Percentiles rank a stretch among this genome's conserved stretches.
Conservation (phyloP, 306 rosid genomes). For the Lathyrus oleraceus region DNA sequence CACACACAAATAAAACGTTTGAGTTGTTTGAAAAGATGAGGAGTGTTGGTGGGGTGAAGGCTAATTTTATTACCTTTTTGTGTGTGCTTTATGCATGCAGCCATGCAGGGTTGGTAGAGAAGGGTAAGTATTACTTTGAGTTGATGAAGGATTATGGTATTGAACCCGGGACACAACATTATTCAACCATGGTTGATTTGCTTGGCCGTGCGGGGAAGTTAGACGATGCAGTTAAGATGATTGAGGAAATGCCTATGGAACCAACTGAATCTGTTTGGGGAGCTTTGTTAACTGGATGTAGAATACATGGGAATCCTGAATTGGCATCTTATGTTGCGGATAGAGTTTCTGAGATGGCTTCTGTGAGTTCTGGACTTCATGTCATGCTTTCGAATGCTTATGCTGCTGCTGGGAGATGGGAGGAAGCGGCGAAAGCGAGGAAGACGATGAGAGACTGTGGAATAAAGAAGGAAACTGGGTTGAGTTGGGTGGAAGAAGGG, state of each 20-base stretch:
- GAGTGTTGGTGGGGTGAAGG: conserved; percentile 65
- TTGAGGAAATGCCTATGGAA: conserved; percentile 66
- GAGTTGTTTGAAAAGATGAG: conserved; percentile 55
- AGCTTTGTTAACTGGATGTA: conserved; percentile 82
- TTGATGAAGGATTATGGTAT: conserved; percentile 69
- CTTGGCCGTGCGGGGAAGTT: conserved; percentile 86
- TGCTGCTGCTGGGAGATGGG: conserved; percentile 84
- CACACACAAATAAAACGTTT: conserved; percentile 58
- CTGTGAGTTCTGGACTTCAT: conserved; percentile 62
- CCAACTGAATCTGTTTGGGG: conserved; percentile 87
- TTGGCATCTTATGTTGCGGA: conserved; percentile 79
- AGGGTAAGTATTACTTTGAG: conserved; percentile 55
- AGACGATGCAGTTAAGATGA: conserved; percentile 60
- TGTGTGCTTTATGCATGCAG: conserved; percentile 85
- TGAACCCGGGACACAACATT: conserved; percentile 75
- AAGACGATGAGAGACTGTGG: conserved; percentile 70
- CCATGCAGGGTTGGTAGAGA: conserved; percentile 81
- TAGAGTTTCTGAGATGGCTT: conserved; percentile 52
- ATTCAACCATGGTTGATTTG: conserved; percentile 79
- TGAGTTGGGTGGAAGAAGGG: conserved; percentile 93
- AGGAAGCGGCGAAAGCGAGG: conserved; percentile 83
- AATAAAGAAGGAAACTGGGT: conserved; percentile 78
- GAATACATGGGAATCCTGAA: conserved; percentile 71
- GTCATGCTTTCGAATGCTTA: conserved; percentile 78
- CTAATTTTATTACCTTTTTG: conserved; percentile 81